A percentile compares a stretch with the other conserved stretches of the same genome.
These are phyloP conservation scores for Phytophthora ramorum DNA, from an alignment of 352 stramenopile genomes.

Conservation along the genomic window DNA sequence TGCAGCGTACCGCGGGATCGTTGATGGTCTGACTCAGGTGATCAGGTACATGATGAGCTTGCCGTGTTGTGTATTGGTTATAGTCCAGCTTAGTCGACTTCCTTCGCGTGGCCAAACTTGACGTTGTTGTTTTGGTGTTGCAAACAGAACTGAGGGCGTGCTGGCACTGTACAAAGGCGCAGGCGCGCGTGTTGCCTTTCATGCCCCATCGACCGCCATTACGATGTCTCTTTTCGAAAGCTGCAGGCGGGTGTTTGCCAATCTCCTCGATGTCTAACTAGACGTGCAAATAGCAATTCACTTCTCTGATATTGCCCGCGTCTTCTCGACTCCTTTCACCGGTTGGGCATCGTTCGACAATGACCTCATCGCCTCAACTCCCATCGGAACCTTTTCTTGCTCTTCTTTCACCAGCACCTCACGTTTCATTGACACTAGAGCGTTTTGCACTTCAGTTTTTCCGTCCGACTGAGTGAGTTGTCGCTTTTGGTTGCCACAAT, in stretches of 20 bases:
- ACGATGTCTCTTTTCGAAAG: conserved; percentile 98
- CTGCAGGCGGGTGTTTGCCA: conserved; percentile 67
- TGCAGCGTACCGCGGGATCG: conserved; percentile 64
- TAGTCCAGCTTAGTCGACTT: conserved; percentile 6
- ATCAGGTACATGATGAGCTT: conserved; percentile 44
- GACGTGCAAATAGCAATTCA: conserved; percentile 19
- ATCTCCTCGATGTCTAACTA: conserved; percentile 48
- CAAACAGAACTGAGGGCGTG: conserved; percentile 83
- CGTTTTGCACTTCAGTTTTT: conserved; percentile 19
- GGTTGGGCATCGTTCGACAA: conserved; percentile 38
- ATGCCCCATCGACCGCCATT: conserved; percentile 96
- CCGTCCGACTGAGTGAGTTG: conserved; percentile 15
- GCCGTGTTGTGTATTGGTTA: neutral
- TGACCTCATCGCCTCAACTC: conserved; percentile 34
- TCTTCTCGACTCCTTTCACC: conserved; percentile 13
- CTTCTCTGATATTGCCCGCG: conserved; percentile 1
- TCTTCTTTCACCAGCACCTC: conserved; percentile 44
- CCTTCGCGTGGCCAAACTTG: neutral
- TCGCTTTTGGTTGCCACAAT: conserved; percentile 16
- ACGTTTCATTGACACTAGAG: conserved; percentile 28
- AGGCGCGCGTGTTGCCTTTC: conserved; percentile 94
- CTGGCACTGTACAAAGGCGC: conserved; percentile 95
- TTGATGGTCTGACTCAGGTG: conserved; percentile 91
- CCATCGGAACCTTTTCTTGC: conserved; percentile 28
- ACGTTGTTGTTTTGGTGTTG: conserved; percentile 10